phyloP scores from a whole-genome alignment of 129 eudicot species.

The Helianthus annuus region DNA sequence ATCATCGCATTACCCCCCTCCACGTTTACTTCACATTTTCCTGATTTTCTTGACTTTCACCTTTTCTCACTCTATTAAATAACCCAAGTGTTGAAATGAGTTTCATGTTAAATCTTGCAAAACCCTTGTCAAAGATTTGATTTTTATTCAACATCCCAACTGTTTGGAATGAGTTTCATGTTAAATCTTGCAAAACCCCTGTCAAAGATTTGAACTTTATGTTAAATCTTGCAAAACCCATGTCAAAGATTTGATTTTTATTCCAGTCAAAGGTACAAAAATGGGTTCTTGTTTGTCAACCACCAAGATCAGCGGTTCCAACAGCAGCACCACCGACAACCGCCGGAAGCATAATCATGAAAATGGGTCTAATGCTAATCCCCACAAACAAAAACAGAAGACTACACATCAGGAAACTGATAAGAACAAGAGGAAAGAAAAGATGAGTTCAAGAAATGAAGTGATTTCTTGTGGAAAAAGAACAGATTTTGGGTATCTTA shows the following conservation, averaged over 20 bases:
- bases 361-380: no score
- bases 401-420: no score
- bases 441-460: constrained; percentile 18
- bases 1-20: background rate
- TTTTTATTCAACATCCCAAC: constrained; percentile 19
- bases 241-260: constrained; percentile 12
- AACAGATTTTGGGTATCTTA: constrained; percentile 93
- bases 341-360: background rate
- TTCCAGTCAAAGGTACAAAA: constrained; percentile 4
- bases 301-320: constrained; percentile 43
- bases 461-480: constrained; percentile 71
- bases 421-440: no score
- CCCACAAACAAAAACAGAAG: constrained; percentile 15
- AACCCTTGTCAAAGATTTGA: constrained; percentile 16
- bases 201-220: background rate
- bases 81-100: constrained; percentile 15
- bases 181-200: no score
- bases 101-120: background rate
- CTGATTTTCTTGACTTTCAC: constrained; percentile 12
- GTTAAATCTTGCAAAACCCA: constrained; percentile 17
- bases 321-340: constrained; percentile 30
- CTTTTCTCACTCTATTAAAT: constrained; percentile 9
- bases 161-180: background rate
- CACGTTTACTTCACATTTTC: constrained; percentile 32
- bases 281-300: constrained; percentile 47